These are phyloP conservation scores for Nyssa sinensis DNA, from an alignment of 148 eudicot genomes.

Conservation along the genomic window DNA sequence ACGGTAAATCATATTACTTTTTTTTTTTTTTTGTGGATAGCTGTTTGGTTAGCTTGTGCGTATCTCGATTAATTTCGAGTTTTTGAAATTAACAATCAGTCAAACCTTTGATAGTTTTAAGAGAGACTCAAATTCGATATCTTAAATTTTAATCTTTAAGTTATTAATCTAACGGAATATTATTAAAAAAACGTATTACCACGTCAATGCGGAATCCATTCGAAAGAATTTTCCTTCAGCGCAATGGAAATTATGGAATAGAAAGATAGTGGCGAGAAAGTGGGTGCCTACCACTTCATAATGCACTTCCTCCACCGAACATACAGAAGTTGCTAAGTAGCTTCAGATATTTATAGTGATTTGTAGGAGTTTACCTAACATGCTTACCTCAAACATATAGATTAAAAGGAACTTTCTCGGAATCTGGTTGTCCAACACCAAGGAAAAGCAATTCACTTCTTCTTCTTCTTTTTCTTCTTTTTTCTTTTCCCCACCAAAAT, in stretches of 20 bases:
- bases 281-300: constrained; percentile 13
- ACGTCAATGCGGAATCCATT: no score
- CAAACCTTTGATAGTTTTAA: no score
- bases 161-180: no score
- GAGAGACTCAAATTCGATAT: no score
- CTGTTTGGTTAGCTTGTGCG: no score
- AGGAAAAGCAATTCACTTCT: neutral
- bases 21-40: no score
- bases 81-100: no score
- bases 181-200: no score
- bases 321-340: neutral
- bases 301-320: constrained; percentile 21
- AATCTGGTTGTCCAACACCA: neutral
- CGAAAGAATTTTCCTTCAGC: neutral
- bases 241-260: neutral
- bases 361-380: neutral
- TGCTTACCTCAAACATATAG: neutral
- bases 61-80: no score
- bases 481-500: neutral
- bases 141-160: no score
- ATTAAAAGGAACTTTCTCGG: neutral
- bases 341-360: neutral
- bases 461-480: neutral
- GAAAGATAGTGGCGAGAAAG: constrained; percentile 8
- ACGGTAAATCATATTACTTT: no score